Conservation (phyloP, 192 early-diverging fungal genomes). For the Physocladia obscura region DNA sequence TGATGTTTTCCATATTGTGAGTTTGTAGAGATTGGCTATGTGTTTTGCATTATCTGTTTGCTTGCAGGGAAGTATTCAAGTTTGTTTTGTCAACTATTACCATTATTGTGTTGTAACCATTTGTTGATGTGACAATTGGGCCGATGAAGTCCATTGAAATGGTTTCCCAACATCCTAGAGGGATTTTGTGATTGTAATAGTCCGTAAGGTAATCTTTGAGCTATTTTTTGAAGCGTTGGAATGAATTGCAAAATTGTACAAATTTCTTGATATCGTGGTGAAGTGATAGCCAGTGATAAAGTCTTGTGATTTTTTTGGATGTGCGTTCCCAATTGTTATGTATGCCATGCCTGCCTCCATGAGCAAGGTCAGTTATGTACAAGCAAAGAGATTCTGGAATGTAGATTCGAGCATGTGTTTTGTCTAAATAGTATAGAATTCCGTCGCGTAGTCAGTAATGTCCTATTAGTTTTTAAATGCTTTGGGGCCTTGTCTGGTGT, state of each 20-base stretch:
- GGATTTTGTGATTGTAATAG: constrained; percentile 33
- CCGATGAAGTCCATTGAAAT: constrained; percentile 50
- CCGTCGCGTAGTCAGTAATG: neutral
- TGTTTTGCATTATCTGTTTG: neutral
- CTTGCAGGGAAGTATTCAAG: neutral
- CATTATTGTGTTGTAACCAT: constrained; percentile 32
- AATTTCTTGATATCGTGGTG: neutral
- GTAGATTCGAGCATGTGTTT: neutral
- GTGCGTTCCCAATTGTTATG: constrained; percentile 25
- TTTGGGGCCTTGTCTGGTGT: neutral
- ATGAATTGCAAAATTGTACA: neutral
- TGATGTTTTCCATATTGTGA: neutral
- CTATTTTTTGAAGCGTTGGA: constrained; percentile 27
- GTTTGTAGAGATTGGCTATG: neutral
- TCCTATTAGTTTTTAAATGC: neutral
- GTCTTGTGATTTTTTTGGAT: neutral
- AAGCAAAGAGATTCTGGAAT: neutral
- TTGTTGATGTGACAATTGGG: constrained; percentile 12
- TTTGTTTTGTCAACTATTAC: constrained; percentile 52
- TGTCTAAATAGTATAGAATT: neutral
- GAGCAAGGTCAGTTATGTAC: neutral
- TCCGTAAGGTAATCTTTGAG: constrained; percentile 37
- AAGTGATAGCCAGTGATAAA: constrained; percentile 3
- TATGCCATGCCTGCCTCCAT: neutral
- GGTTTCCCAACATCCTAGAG: constrained; percentile 34